These are phyloP conservation scores for Cryphonectria radicalis DNA, from an alignment of 2,329 filamentous ascomycete species.

Conservation along the genomic window DNA sequence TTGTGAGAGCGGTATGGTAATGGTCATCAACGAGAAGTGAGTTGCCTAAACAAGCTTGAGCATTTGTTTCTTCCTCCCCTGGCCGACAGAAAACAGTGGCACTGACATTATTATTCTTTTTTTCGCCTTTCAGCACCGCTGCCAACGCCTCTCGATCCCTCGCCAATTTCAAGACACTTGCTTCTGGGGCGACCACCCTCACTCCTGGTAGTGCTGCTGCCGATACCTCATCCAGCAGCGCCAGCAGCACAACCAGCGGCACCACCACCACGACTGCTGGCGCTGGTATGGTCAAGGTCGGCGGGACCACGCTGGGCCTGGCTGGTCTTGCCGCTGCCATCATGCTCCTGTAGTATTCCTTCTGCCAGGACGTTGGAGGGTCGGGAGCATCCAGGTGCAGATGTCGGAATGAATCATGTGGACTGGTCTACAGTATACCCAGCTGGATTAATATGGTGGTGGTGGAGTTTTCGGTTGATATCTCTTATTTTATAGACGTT, in stretches of 20 bases:
- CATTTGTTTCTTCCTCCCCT: background rate
- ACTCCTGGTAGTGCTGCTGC: conserved; percentile 36
- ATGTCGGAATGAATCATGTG: background rate
- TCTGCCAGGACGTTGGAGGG: conserved; percentile 28
- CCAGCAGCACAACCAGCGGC: conserved; percentile 27
- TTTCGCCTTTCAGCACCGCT: conserved; percentile 42
- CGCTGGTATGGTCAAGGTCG: conserved; percentile 43
- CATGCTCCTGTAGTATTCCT: conserved; percentile 45
- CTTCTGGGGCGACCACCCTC: conserved; percentile 40
- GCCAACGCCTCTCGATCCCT: conserved; percentile 59
- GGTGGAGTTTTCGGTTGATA: conserved; percentile 11
- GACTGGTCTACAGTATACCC: conserved; percentile 1
- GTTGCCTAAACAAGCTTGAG: conserved; percentile 36
- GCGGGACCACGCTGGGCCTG: conserved; percentile 48
- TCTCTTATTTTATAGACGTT: background rate
- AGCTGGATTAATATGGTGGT: background rate
- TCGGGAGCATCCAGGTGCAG: background rate
- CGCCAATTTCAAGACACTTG: conserved; percentile 49
- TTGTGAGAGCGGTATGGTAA: conserved; percentile 75
- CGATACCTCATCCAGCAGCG: conserved; percentile 28
- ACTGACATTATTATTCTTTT: background rate
- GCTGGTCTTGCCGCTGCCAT: conserved; percentile 46
- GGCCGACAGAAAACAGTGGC: background rate
- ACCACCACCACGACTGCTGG: conserved; percentile 34
- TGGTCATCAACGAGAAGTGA: conserved; percentile 77